These are phyloP conservation scores for Zygosaccharomyces rouxii DNA, from an alignment of 805 yeast species.

Conservation along the genomic window DNA sequence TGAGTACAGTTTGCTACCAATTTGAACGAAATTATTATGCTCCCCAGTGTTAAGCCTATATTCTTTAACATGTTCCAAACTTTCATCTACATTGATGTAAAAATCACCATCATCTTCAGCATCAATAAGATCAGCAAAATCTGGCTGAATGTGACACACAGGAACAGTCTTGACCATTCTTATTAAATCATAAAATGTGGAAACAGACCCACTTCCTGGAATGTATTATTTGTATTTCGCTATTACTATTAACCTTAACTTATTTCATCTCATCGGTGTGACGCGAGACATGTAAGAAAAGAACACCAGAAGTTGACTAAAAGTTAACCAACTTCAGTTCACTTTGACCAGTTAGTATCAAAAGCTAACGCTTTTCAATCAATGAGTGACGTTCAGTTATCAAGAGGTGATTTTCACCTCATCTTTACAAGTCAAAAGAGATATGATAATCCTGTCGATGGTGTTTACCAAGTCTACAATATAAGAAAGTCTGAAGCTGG, in stretches of 20 bases:
- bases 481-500: constrained; percentile 32
- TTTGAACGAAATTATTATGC: constrained; percentile 15
- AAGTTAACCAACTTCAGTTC: constrained; percentile 9
- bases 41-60: constrained; percentile 28
- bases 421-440: constrained; percentile 31
- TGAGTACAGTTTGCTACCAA: constrained; percentile 10
- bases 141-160: constrained; percentile 40
- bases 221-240: not conserved
- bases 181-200: not conserved
- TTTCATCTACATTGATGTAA: constrained; percentile 41
- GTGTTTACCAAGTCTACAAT: constrained; percentile 32
- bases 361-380: not conserved
- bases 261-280: constrained; percentile 4
- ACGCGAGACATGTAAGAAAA: constrained; percentile 10
- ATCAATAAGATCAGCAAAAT: constrained; percentile 42
- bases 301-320: constrained; percentile 3
- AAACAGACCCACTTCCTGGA: not conserved
- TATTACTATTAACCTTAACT: not conserved
- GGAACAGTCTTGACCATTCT: constrained; percentile 7
- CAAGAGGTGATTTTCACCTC: constrained; percentile 28
- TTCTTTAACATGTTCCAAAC: constrained; percentile 27
- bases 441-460: constrained; percentile 30
- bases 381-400: constrained; percentile 22
- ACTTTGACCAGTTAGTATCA: not conserved
- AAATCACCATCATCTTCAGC: constrained; percentile 33